Evolutionary conservation across 768 basidiomycete genomes (phyloP).

Genomic region (Suillus americanus): DNA sequence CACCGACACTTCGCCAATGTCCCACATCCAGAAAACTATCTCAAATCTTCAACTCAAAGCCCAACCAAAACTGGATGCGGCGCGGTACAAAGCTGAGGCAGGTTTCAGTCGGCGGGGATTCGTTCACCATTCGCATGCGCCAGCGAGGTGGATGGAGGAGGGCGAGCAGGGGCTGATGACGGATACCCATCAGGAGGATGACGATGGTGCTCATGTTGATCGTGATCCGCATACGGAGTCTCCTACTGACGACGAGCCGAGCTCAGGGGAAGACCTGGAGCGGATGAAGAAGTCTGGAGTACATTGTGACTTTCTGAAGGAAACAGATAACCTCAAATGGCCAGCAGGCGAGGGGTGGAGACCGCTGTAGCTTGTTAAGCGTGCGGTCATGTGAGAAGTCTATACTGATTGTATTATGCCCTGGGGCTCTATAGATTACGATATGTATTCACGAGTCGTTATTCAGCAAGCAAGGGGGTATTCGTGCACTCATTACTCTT

Average conservation of each 20-base stretch:
- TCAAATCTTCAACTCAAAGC: conserved; percentile 36
- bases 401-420: not conserved
- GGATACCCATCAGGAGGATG: conserved; percentile 32
- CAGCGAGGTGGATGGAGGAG: conserved; percentile 30
- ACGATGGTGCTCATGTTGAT: conserved; percentile 18
- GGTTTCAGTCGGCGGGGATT: conserved; percentile 62
- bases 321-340: conserved; percentile 57
- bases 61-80: conserved; percentile 59
- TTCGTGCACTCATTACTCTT: not conserved
- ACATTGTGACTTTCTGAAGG: conserved; percentile 18
- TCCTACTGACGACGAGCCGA: conserved; percentile 26
- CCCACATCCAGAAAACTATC: conserved; percentile 45
- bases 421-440: not conserved
- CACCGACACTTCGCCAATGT: conserved; percentile 33
- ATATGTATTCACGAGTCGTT: not conserved
- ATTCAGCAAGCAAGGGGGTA: not conserved
- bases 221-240: conserved; percentile 20
- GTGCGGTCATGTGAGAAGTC: not conserved
- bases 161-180: conserved; percentile 40
- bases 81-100: conserved; percentile 71
- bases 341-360: conserved; percentile 59
- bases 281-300: conserved; percentile 6
- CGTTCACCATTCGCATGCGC: conserved; percentile 37
- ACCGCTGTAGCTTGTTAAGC: conserved; percentile 30
- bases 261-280: conserved; percentile 18